Percentiles rank a stretch among this genome's conserved stretches.
These are phyloP conservation scores for Pisolithus orientalis DNA, from an alignment of 768 basidiomycete species.

Conservation along the genomic window DNA sequence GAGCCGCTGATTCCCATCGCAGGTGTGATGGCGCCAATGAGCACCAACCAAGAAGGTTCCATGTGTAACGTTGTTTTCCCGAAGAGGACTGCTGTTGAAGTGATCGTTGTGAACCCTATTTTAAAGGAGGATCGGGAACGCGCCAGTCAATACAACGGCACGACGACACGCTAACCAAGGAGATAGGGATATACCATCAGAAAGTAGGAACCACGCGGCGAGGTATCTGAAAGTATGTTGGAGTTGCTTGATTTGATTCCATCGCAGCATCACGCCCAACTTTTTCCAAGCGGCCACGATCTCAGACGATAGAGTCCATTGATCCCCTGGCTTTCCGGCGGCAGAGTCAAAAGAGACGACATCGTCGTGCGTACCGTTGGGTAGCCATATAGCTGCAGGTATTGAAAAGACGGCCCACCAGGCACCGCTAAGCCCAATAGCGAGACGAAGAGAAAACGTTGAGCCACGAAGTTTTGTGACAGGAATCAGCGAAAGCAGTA, in stretches of 20 bases:
- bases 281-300: conserved; percentile 68
- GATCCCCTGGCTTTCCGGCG: conserved; percentile 11
- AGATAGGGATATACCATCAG: conserved; percentile 57
- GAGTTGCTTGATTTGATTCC: conserved; percentile 65
- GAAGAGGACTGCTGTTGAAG: conserved; percentile 87
- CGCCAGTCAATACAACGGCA: background rate
- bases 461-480: conserved; percentile 68
- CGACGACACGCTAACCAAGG: background rate
- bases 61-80: conserved; percentile 86
- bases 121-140: background rate
- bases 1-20: conserved; percentile 77
- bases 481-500: conserved; percentile 72
- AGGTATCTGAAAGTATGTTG: conserved; percentile 86
- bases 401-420: conserved; percentile 87
- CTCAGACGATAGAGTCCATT: conserved; percentile 46
- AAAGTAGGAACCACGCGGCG: conserved; percentile 90
- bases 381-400: conserved; percentile 73
- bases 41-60: conserved; percentile 66
- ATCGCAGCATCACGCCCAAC: conserved; percentile 68
- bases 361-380: conserved; percentile 25
- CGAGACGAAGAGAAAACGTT: conserved; percentile 72
- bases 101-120: conserved; percentile 85
- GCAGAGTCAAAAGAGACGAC: conserved; percentile 2
- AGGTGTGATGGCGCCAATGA: conserved; percentile 78
- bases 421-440: conserved; percentile 76